These are phyloP conservation scores for Microdochium paspali DNA, from an alignment of 2,329 filamentous ascomycete genomes.

Conservation along the genomic window DNA sequence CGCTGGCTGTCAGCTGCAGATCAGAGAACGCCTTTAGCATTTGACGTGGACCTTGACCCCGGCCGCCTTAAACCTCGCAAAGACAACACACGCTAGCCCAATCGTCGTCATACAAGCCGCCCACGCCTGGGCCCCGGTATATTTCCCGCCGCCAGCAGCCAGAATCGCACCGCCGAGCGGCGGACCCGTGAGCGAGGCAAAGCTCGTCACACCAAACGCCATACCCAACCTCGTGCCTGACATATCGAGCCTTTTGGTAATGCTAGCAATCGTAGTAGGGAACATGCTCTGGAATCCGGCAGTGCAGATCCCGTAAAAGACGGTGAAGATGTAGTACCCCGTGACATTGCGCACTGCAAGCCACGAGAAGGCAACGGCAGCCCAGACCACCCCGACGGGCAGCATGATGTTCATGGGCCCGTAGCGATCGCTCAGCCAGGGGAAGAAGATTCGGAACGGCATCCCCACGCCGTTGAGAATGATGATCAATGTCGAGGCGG, in stretches of 20 bases:
- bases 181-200: conserved; percentile 27
- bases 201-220: conserved; percentile 26
- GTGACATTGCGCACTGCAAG: conserved; percentile 21
- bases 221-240: conserved; percentile 30
- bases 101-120: conserved; percentile 19
- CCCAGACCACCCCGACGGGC: conserved; percentile 15
- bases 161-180: conserved; percentile 27
- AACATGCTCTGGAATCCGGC: conserved; percentile 30
- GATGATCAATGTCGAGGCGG: conserved; percentile 24
- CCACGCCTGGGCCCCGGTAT: conserved; percentile 21
- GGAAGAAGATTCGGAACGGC: conserved; percentile 24
- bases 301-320: conserved; percentile 19
- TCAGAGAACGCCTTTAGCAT: conserved; percentile 9
- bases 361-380: conserved; percentile 25
- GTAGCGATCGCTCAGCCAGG: conserved; percentile 23
- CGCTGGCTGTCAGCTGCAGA: too few relatives aligned
- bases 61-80: conserved; percentile 11
- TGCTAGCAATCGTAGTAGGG: conserved; percentile 26
- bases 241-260: conserved; percentile 26
- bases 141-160: conserved; percentile 13
- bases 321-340: conserved; percentile 26
- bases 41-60: conserved; percentile 10
- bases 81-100: conserved; percentile 12
- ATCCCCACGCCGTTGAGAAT: conserved; percentile 29
- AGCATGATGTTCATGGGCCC: conserved; percentile 26